Percentiles rank a stretch among this genome's conserved stretches.
These are phyloP conservation scores for Bipolaris oryzae DNA, from an alignment of 2,329 filamentous ascomycete species.

Conservation along the genomic window DNA sequence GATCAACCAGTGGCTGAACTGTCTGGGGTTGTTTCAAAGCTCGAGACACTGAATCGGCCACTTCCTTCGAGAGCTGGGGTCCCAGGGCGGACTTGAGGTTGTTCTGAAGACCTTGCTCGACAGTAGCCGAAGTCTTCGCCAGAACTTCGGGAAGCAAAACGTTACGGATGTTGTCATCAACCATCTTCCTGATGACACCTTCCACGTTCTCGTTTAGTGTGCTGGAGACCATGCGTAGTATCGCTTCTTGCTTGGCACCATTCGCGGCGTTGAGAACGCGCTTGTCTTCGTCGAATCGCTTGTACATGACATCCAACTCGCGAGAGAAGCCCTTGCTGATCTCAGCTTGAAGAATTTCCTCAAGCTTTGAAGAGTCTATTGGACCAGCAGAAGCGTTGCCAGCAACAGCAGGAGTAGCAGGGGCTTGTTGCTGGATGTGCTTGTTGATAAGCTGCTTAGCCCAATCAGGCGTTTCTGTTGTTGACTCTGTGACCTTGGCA, in stretches of 20 bases:
- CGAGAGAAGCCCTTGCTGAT: conserved; percentile 54
- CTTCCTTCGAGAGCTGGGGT: conserved; percentile 71
- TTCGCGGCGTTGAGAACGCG: conserved; percentile 67
- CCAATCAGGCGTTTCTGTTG: conserved; percentile 44
- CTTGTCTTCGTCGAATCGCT: conserved; percentile 71
- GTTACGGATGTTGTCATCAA: conserved; percentile 75
- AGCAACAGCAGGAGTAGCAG: conserved; percentile 20
- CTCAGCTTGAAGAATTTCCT: conserved; percentile 55
- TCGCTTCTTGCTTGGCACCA: conserved; percentile 70
- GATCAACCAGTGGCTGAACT: conserved; percentile 73
- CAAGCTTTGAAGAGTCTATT: conserved; percentile 61
- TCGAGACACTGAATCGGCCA: conserved; percentile 71
- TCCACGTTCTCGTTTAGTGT: conserved; percentile 75
- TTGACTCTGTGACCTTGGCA: conserved; percentile 21
- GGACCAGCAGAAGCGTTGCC: conserved; percentile 14
- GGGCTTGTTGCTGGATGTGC: conserved; percentile 31
- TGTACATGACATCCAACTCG: conserved; percentile 63
- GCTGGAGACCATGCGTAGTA: conserved; percentile 70
- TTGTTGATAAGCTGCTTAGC: conserved; percentile 45
- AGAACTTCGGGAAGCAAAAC: conserved; percentile 77
- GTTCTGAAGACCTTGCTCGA: conserved; percentile 73
- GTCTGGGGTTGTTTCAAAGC: conserved; percentile 77
- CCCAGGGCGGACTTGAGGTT: conserved; percentile 70
- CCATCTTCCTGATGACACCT: conserved; percentile 76
- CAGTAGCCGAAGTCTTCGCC: conserved; percentile 67